These are phyloP conservation scores for Spinellus fusiger DNA, from an alignment of 192 early-diverging fungal species.

Conservation along the genomic window DNA sequence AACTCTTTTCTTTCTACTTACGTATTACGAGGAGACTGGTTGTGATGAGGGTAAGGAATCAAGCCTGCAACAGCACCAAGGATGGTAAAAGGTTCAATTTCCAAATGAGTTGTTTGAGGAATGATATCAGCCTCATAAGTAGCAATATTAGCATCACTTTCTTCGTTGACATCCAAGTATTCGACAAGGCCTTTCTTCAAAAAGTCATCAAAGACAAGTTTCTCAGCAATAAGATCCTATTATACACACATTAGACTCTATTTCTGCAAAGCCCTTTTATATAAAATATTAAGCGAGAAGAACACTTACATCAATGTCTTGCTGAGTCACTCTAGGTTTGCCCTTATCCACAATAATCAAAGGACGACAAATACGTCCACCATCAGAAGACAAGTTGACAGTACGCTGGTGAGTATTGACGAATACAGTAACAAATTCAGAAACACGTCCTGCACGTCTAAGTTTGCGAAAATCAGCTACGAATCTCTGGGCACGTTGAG, in stretches of 20 bases:
- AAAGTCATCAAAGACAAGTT: conserved; percentile 86
- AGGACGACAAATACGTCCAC: conserved; percentile 94
- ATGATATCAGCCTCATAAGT: conserved; percentile 82
- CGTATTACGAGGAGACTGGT: conserved; percentile 97
- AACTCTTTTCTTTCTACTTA: conserved; percentile 1
- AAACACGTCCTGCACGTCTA: conserved; percentile 81
- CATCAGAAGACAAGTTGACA: conserved; percentile 91
- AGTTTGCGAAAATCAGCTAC: conserved; percentile 81
- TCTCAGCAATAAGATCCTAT: conserved; percentile 42
- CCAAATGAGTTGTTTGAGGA: conserved; percentile 86
- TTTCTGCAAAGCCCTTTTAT: no score
- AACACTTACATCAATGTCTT: conserved; percentile 53
- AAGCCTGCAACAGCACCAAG: conserved; percentile 96
- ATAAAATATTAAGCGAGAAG: background rate
- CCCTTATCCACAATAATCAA: conserved; percentile 91
- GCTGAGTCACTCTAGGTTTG: conserved; percentile 53
- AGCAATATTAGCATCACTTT: conserved; percentile 93
- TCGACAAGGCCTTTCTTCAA: conserved; percentile 85
- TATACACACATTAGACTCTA: background rate
- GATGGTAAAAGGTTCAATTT: conserved; percentile 94
- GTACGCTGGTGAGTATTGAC: conserved; percentile 75
- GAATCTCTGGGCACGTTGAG: conserved; percentile 76
- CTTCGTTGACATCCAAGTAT: conserved; percentile 97
- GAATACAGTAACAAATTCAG: conserved; percentile 87
- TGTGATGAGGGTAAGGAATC: conserved; percentile 98